Evolutionary conservation across 768 basidiomycete genomes (phyloP), one percentile per base, ranked within the genome.

Genomic region (Mrakia hoshinonis): DNA sequence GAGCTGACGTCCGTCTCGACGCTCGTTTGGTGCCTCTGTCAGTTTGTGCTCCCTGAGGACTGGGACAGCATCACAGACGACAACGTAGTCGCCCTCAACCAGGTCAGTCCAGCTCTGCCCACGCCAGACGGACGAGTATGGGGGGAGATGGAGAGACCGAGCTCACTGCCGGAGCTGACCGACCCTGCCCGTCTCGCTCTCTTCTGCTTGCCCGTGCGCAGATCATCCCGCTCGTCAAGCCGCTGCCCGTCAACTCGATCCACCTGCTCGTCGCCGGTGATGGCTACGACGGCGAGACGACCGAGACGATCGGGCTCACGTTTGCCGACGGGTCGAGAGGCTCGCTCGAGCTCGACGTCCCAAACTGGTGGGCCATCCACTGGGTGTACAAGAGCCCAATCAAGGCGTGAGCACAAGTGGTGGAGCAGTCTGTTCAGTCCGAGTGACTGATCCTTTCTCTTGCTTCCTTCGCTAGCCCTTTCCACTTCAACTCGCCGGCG

Each of bases 191-290:
- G 6, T 15, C 43, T 43, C 43, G 15, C 15, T 52, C n/a, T 36
- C 31, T 31, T 18, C 2, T n/a, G 38, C 24, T 22, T 1, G 9
- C 12, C 22, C 4, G 4, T 24, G 20, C 51, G 9, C 52, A 64
- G 65, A 60, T 55, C 22, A 34, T 67, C 31, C 11, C 13, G 6
- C 64, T 67, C 29, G 22, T 22, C 39, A 34, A 46, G 20, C 64
- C 70, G 12, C 5, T 51, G 22, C 24, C 52, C 1, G 55, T 60
- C 39, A 26, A 31, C 36, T 26, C 64, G 2, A 1, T 73, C 15
- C 72, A 73, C 29, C n/a, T 73, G 0, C 63, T 73, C 29, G 60
- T 73, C 38, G 67, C 72, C 5, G 72, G 72, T 15, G 72, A 73
- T 49, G 60, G 67, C 20, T 47, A 24, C n/a, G 72, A 73, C 51